Percentiles rank a stretch among this genome's conserved stretches.
Evolutionary conservation across 441 rosid species (phyloP).

Genomic region (Aquilaria agallochum): DNA sequence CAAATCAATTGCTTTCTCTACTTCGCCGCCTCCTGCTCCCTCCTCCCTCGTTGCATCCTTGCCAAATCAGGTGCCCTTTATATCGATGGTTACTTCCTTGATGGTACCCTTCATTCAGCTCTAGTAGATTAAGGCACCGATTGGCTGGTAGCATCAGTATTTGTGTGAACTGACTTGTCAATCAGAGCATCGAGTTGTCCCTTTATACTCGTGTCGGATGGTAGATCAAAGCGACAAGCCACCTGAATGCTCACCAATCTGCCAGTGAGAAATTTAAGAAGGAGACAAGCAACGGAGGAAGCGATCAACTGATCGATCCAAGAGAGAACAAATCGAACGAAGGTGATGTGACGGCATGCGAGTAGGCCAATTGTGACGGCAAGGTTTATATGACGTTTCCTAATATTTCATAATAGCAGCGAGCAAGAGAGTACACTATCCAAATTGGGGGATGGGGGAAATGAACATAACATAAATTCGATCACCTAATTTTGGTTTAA

Average conservation of each 20-base stretch:
- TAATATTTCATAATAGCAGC: too few relatives aligned
- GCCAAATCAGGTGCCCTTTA: slow-evolving; percentile 53
- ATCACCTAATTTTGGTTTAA: too few relatives aligned
- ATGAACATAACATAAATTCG: too few relatives aligned
- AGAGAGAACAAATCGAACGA: slow-evolving; percentile 60
- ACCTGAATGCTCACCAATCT: slow-evolving; percentile 42
- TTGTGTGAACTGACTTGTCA: too few relatives aligned
- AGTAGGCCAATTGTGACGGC: slow-evolving; percentile 72
- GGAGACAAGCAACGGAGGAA: slow-evolving; percentile 60
- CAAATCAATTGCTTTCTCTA: slow-evolving; percentile 81
- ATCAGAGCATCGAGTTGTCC: too few relatives aligned
- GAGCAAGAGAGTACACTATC: too few relatives aligned
- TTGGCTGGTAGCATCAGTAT: too few relatives aligned
- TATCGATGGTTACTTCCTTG: slow-evolving; percentile 78
- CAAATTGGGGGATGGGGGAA: too few relatives aligned
- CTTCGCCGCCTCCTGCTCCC: slow-evolving; percentile 64
- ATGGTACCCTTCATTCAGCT: slow-evolving; percentile 1
- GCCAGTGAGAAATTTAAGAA: slow-evolving; percentile 68
- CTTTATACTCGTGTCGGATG: too few relatives aligned
- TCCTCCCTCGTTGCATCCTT: slow-evolving; percentile 73
- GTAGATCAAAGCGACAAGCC: too few relatives aligned
- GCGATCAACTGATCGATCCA: slow-evolving; percentile 68
- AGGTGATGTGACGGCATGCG: slow-evolving; percentile 57
- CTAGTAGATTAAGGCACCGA: too few relatives aligned
- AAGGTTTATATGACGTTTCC: slow-evolving; percentile 59